Conservation (phyloP, 306 rosid species). For the Malus domestica region DNA sequence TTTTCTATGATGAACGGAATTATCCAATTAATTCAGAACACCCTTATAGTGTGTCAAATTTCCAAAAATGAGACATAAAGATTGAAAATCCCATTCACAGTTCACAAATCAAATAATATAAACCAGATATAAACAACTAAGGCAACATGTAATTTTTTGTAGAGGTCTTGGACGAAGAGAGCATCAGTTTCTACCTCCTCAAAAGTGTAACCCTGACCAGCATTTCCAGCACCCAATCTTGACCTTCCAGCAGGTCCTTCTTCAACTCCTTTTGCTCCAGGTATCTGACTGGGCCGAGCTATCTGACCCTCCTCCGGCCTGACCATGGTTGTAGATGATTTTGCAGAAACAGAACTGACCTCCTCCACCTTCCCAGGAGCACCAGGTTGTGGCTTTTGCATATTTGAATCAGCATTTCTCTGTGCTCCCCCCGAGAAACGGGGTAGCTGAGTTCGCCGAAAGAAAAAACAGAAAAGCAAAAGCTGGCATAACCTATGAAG, state of each 20-base stretch:
- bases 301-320: conserved; percentile 73
- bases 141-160: background rate
- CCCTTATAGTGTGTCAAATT: background rate
- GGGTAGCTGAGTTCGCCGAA: conserved; percentile 78
- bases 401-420: conserved; percentile 63
- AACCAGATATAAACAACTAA: background rate
- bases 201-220: conserved; percentile 97
- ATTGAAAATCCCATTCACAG: background rate
- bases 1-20: background rate
- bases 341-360: conserved; percentile 35
- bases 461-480: conserved; percentile 94
- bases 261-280: conserved; percentile 72
- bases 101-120: background rate
- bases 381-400: conserved; percentile 63
- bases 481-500: conserved; percentile 95
- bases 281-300: conserved; percentile 52
- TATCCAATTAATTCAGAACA: background rate
- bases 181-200: conserved; percentile 61
- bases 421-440: conserved; percentile 59
- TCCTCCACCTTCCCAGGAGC: conserved; percentile 80
- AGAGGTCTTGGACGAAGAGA: background rate
- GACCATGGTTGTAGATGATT: conserved; percentile 46
- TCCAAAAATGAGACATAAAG: background rate
- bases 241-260: conserved; percentile 71
- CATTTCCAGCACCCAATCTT: conserved; percentile 87